Conservation (phyloP, 1,284 basidiomycete genomes). For the Cutaneotrichosporon mucoides region DNA sequence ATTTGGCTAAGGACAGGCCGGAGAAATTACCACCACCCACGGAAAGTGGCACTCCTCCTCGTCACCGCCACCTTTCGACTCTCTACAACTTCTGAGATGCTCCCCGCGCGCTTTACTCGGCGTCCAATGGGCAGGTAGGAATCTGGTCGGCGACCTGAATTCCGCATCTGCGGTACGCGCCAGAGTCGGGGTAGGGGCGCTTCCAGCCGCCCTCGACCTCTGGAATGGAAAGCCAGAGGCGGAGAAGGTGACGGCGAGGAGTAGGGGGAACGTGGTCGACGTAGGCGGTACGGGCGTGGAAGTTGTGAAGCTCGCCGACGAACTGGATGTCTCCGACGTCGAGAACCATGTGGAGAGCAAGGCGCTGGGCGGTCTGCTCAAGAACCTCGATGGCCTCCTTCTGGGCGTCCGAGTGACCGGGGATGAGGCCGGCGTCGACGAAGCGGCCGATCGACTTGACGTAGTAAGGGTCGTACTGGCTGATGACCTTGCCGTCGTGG, state of each 20-base stretch:
- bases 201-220: slow-evolving; percentile 49
- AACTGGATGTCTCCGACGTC: slow-evolving; percentile 50
- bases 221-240: slow-evolving; percentile 50
- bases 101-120: too few species aligned
- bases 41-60: too few species aligned
- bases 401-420: slow-evolving; percentile 40
- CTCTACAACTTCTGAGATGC: too few species aligned
- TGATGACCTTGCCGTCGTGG: slow-evolving; percentile 23
- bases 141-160: slow-evolving; percentile 29
- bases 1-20: too few species aligned
- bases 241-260: slow-evolving; percentile 48
- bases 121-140: too few species aligned
- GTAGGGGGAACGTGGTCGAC: slow-evolving; percentile 46
- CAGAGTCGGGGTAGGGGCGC: slow-evolving; percentile 45
- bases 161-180: slow-evolving; percentile 41
- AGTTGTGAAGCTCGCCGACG: slow-evolving; percentile 43
- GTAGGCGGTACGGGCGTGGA: slow-evolving; percentile 51
- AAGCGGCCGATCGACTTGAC: slow-evolving; percentile 28
- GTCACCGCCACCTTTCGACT: too few species aligned
- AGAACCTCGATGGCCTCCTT: slow-evolving; percentile 49
- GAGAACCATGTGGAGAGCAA: slow-evolving; percentile 51
- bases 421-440: slow-evolving; percentile 47
- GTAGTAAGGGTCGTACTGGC: slow-evolving; percentile 43
- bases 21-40: too few species aligned
- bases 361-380: slow-evolving; percentile 47